Conservation (phyloP, 1,139 yeast genomes). For the Debaryomyces fabryi region DNA sequence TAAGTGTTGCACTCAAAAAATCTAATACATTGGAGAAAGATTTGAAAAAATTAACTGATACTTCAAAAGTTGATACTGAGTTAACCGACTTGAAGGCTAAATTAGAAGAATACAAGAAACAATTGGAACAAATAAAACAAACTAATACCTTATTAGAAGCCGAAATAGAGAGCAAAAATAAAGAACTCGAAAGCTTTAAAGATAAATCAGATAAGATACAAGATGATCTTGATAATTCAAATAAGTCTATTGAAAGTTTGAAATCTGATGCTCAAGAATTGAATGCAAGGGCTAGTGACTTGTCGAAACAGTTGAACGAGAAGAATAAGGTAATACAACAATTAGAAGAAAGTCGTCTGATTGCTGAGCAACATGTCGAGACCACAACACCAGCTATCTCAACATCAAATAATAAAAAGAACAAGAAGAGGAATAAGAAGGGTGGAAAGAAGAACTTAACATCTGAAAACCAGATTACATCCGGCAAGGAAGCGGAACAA, state of each 20-base stretch:
- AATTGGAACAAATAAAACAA: not conserved
- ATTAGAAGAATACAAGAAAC: slow-evolving; percentile 4
- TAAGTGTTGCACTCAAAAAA: not conserved
- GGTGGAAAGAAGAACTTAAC: not conserved
- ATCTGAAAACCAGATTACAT: not conserved
- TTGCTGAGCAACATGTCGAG: not conserved
- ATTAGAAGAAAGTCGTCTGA: slow-evolving; percentile 9
- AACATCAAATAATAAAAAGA: slow-evolving; percentile 14
- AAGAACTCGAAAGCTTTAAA: not conserved
- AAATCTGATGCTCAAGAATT: slow-evolving; percentile 9
- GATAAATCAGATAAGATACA: not conserved
- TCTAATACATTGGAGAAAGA: slow-evolving; percentile 1
- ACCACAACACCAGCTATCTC: not conserved
- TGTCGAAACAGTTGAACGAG: slow-evolving; percentile 7
- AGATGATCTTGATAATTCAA: not conserved
- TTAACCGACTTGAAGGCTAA: slow-evolving; percentile 1
- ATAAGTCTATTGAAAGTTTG: not conserved
- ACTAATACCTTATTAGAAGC: not conserved
- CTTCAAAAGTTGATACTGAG: not conserved
- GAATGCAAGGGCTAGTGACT: not conserved
- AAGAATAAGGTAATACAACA: slow-evolving; percentile 5
- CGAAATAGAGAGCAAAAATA: slow-evolving; percentile 3
- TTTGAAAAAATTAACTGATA: not conserved
- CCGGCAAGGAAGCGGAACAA: slow-evolving; percentile 1
- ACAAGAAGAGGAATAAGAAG: slow-evolving; percentile 18